phyloP scores from a whole-genome alignment of 1,284 basidiomycete species.

The Rhodotorula sp. region DNA sequence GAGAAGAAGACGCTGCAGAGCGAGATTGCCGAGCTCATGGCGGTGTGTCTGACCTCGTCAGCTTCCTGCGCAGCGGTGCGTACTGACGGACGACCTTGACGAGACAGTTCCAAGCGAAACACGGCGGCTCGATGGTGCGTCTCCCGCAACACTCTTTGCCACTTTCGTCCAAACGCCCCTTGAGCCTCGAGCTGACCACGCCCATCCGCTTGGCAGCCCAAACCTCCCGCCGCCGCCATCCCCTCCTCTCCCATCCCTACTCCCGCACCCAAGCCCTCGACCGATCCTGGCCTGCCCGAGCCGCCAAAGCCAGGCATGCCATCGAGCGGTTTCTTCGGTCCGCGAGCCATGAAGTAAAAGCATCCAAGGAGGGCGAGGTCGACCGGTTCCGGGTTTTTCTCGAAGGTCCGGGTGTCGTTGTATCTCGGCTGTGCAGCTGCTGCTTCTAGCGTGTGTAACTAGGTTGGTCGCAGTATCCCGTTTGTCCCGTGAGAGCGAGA shows the following conservation, averaged over 20 bases:
- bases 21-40: constrained; percentile 35
- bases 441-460: too few species aligned
- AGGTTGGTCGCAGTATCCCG: too few species aligned
- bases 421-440: too few species aligned
- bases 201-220: not conserved
- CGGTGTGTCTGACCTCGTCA: not conserved
- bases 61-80: too few species aligned
- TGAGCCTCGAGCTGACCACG: not conserved
- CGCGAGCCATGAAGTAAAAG: constrained; percentile 4
- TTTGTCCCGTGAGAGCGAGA: too few species aligned
- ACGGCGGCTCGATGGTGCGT: constrained; percentile 12
- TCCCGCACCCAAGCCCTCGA: not conserved
- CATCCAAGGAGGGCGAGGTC: not conserved
- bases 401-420: too few species aligned
- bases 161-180: not conserved
- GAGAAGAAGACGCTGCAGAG: constrained; percentile 35
- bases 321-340: constrained; percentile 19
- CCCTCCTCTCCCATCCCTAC: not conserved
- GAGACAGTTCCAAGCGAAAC: constrained; percentile 29
- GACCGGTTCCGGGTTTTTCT: too few species aligned
- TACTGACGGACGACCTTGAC: not conserved
- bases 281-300: not conserved
- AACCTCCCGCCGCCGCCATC: not conserved
- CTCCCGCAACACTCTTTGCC: too few species aligned
- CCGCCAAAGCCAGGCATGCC: constrained; percentile 1